Conservation (phyloP, 139 green algal species). For the Coelastrella sp. region DNA sequence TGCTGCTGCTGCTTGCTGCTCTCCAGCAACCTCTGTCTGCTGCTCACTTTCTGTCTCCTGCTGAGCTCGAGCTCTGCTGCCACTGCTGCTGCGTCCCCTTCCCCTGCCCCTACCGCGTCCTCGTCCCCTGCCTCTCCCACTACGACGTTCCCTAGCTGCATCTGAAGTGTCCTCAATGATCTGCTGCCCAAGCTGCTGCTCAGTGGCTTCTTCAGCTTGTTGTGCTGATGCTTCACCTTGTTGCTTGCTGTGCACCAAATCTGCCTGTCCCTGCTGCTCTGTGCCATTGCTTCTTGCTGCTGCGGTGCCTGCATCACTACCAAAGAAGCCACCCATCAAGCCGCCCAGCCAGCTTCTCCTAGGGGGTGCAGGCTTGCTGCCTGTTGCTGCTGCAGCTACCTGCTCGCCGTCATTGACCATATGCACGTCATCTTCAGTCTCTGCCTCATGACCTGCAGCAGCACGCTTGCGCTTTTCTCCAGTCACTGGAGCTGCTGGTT, state of each 20-base stretch:
- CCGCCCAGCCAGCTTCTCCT: slow-evolving; percentile 35
- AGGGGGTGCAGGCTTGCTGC: neutral
- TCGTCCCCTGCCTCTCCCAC: neutral
- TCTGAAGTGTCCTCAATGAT: neutral
- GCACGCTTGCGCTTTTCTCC: slow-evolving; percentile 30
- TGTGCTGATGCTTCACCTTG: neutral
- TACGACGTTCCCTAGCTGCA: neutral
- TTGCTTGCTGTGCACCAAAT: neutral
- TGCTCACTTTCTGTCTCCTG: neutral
- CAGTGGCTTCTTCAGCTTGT: neutral
- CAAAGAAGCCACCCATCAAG: slow-evolving; percentile 6
- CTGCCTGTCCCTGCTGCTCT: neutral
- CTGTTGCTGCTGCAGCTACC: neutral
- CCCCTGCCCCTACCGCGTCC: neutral
- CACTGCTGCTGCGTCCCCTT: slow-evolving; percentile 18
- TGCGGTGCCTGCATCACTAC: neutral
- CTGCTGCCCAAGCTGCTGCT: slow-evolving; percentile 5
- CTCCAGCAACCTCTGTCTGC: neutral
- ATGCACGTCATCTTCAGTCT: slow-evolving; percentile 15
- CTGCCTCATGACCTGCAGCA: slow-evolving; percentile 4
- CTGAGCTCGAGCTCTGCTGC: neutral
- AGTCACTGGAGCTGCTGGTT: neutral
- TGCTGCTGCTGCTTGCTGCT: neutral
- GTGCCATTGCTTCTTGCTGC: neutral
- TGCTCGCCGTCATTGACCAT: too few relatives aligned